Conservation (phyloP, 768 basidiomycete species). For the Podaxis carcinomalis region DNA sequence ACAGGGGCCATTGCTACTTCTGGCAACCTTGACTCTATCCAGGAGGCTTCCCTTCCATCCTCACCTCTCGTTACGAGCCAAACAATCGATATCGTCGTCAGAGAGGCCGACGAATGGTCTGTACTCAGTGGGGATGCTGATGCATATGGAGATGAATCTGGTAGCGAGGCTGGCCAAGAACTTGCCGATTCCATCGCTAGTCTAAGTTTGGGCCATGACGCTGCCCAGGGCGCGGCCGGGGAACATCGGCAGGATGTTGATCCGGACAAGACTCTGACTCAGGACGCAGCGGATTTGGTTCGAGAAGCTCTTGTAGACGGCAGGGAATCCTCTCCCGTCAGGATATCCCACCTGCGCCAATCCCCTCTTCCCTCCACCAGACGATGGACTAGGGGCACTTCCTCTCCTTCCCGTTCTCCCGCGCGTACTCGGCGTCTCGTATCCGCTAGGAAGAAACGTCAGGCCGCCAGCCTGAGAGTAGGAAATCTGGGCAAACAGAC, state of each 20-base stretch:
- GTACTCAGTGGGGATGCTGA: slow-evolving; percentile 14
- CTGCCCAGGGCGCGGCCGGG: not conserved
- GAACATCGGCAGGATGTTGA: slow-evolving; percentile 1
- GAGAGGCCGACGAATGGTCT: slow-evolving; percentile 16
- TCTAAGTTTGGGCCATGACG: not conserved
- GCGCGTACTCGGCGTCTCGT: slow-evolving; percentile 27
- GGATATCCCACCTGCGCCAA: slow-evolving; percentile 24
- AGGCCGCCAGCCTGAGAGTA: slow-evolving; percentile 11
- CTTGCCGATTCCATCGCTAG: not conserved
- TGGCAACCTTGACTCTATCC: slow-evolving; percentile 19
- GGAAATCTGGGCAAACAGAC: slow-evolving; percentile 11
- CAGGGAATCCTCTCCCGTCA: slow-evolving; percentile 18
- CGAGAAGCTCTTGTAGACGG: slow-evolving; percentile 5
- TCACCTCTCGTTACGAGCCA: slow-evolving; percentile 15
- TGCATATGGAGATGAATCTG: slow-evolving; percentile 15
- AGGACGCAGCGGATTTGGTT: not conserved
- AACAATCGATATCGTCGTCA: not conserved
- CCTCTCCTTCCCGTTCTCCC: slow-evolving; percentile 56
- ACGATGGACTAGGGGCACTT: slow-evolving; percentile 31
- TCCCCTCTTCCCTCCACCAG: slow-evolving; percentile 25
- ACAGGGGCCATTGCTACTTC: slow-evolving; percentile 16
- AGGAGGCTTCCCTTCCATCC: slow-evolving; percentile 20
- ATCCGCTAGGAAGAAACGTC: slow-evolving; percentile 18
- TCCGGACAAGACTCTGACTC: slow-evolving; percentile 13
- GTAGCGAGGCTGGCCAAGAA: slow-evolving; percentile 12